Evolutionary conservation across 2,329 filamentous ascomycete genomes (phyloP).

Genomic region (Juglanconis juglandina): DNA sequence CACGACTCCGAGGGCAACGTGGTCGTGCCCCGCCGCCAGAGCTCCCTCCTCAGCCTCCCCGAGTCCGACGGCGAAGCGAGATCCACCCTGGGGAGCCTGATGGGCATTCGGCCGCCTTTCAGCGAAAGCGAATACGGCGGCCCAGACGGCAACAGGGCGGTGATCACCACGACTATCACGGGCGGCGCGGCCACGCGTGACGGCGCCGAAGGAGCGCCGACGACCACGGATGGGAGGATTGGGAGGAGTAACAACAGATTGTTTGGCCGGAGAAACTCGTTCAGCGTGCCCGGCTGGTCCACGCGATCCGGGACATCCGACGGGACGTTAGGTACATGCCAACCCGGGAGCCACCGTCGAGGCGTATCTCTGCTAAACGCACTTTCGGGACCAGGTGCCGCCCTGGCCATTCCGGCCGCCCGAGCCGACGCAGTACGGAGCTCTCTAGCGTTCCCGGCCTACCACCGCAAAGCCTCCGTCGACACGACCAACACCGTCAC

Average conservation of each 20-base stretch:
- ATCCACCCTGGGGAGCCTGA: constrained; percentile 13
- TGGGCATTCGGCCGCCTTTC: constrained; percentile 1
- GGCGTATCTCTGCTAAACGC: not conserved
- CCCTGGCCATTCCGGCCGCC: not conserved
- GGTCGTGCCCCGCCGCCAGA: constrained; percentile 8
- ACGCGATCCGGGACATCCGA: not conserved
- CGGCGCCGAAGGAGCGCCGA: not conserved
- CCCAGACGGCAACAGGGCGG: not conserved
- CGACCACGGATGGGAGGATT: not conserved
- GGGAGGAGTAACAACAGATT: constrained; percentile 2
- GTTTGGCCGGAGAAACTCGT: constrained; percentile 14
- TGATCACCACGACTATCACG: constrained; percentile 9
- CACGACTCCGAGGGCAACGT: constrained; percentile 11
- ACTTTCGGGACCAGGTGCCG: not conserved
- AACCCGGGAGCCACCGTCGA: not conserved
- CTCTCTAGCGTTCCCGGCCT: not conserved
- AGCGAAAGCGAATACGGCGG: not conserved
- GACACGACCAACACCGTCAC: constrained; percentile 3
- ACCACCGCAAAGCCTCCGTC: not conserved
- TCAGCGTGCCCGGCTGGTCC: constrained; percentile 12
- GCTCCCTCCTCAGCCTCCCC: constrained; percentile 10
- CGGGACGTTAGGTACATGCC: not conserved
- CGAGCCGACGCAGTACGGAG: not conserved
- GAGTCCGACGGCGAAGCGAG: constrained; percentile 13
- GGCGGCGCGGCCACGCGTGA: not conserved